Evolutionary conservation across 2,329 filamentous ascomycete species (phyloP), one percentile per base, ranked within the genome.

Genomic region (Onygenales sp.): DNA sequence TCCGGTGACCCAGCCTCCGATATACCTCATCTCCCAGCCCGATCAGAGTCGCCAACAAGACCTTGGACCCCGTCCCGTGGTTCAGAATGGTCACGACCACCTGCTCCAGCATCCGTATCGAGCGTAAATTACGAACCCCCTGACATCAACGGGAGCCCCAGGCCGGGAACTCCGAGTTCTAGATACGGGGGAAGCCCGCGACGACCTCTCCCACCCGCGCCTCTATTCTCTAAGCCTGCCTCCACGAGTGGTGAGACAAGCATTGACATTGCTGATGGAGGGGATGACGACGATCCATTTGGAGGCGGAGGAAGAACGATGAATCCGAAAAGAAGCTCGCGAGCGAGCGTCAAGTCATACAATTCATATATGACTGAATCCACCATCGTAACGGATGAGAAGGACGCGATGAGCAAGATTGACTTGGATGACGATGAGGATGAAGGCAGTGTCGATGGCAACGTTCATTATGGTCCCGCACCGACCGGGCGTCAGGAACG

Each of bases 91-190:
- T 70, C 79, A 32, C 80, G 87, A 50, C 86, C 87, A 7, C 85
- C 89, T 38, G 45, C 46, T 3, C 21, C 21, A 2, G 81, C 87
- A 1, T 71, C 69, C 0, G 65, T 68, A 1, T 81, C 84, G 0
- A 83, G 77, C 59, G 75, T 85, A 27, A 78, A 83, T 3, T 97
- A 93, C 69, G 93, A 97, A 69, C 89, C 90, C 0, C 79, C 85
- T 21, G 91, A 96, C 61, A 72, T 97, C 55, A 92, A 97, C 64
- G 93, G 93, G 48, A 91, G 83, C 57, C 91, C 93, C 6, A 77
- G 93, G 55, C 92, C 93, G 1, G 92, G 92, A 5, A 96, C 92
- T 0, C 90, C 92, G 1, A 90, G 90, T 0, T 92, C 89, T 2
- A 80, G 84, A 66, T 96, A 97, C 67, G 87, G 90, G 17, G 87